phyloP scores from a whole-genome alignment of 164 flowering plant species.

The Sextonia rubra region DNA sequence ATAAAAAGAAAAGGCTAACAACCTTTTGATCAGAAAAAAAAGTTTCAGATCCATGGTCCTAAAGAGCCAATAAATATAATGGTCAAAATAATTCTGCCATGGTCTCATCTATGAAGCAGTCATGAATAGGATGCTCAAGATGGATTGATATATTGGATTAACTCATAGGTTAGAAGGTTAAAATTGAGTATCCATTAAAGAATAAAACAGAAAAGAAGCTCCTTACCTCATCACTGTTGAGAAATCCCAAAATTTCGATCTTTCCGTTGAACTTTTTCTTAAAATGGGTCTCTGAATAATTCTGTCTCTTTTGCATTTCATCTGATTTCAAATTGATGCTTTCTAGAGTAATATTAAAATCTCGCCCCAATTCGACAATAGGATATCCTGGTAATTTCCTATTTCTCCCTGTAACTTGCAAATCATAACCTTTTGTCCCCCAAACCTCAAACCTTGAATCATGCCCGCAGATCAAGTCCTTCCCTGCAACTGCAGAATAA shows the following conservation, averaged over 20 bases:
- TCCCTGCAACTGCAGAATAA: constrained; percentile 75
- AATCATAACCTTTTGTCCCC: constrained; percentile 83
- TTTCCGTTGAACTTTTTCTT: constrained; percentile 37
- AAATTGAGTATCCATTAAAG: background rate
- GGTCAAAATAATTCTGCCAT: background rate
- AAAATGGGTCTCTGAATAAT: constrained; percentile 15
- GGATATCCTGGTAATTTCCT: constrained; percentile 77
- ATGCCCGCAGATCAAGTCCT: constrained; percentile 65
- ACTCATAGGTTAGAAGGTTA: background rate
- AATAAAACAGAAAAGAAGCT: background rate
- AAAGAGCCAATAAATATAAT: background rate
- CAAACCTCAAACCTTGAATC: constrained; percentile 91
- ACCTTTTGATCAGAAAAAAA: background rate
- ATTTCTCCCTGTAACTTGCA: constrained; percentile 62
- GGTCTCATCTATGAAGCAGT: background rate
- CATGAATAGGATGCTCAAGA: background rate
- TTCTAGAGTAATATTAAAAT: constrained; percentile 40
- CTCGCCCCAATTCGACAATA: constrained; percentile 43
- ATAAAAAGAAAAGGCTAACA: background rate
- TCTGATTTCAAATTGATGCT: constrained; percentile 19
- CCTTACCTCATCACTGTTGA: constrained; percentile 73
- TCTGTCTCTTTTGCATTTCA: constrained; percentile 18
- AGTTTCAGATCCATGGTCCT: background rate
- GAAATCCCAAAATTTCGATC: constrained; percentile 42
- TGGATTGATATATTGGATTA: background rate